Conservation (phyloP, 805 yeast species). For the Wickerhamomyces chambardii region DNA sequence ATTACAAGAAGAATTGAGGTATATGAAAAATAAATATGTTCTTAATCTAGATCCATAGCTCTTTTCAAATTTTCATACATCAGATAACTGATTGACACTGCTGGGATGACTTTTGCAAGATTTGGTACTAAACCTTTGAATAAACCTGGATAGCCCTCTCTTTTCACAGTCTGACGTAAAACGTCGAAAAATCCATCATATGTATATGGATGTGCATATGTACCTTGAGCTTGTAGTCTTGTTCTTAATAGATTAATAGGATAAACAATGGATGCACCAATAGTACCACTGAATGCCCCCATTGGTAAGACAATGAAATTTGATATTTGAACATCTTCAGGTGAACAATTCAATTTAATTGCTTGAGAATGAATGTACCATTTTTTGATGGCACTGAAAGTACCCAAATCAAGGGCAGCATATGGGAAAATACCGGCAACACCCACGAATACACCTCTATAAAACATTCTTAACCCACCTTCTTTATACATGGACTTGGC, state of each 20-base stretch:
- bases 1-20: too few relatives aligned
- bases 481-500: constrained; percentile 70
- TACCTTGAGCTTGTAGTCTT: constrained; percentile 95
- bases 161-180: constrained; percentile 55
- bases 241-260: constrained; percentile 90
- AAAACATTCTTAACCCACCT: constrained; percentile 74
- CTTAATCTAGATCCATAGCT: constrained; percentile 52
- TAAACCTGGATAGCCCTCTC: constrained; percentile 87
- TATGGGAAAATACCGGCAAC: constrained; percentile 94
- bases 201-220: constrained; percentile 86
- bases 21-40: too few relatives aligned
- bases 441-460: constrained; percentile 88
- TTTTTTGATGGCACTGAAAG: constrained; percentile 78
- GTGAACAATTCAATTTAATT: constrained; percentile 33
- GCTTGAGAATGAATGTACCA: constrained; percentile 67
- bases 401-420: constrained; percentile 93
- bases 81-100: constrained; percentile 90
- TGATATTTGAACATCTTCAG: constrained; percentile 65
- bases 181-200: constrained; percentile 72
- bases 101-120: constrained; percentile 96
- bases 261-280: constrained; percentile 93
- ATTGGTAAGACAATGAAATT: constrained; percentile 75
- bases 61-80: constrained; percentile 89
- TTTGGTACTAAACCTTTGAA: constrained; percentile 93
- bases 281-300: constrained; percentile 94